Evolutionary conservation across 345 rosid species (phyloP).

Genomic region (Hypericum androsaemum): DNA sequence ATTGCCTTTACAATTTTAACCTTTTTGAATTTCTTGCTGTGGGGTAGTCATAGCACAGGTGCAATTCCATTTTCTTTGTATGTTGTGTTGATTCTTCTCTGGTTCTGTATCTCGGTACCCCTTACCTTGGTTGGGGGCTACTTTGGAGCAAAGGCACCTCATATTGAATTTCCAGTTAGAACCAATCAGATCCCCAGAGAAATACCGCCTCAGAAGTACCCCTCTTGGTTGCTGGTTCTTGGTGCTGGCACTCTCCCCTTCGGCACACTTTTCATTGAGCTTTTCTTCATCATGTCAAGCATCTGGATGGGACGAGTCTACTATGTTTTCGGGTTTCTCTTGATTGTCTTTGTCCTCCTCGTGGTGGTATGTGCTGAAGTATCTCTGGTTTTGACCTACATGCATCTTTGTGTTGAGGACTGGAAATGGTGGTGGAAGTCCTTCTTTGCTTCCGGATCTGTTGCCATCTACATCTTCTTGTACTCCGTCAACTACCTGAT

Average conservation of each 20-base stretch:
- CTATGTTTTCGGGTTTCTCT: conserved; percentile 57
- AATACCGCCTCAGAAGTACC: conserved; percentile 64
- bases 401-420: conserved; percentile 28
- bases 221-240: conserved; percentile 51
- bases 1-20: conserved; percentile 1
- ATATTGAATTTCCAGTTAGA: conserved; percentile 33
- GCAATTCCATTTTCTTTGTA: neutral
- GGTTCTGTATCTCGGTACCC: conserved; percentile 1
- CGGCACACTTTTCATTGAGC: conserved; percentile 70
- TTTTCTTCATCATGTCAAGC: conserved; percentile 70
- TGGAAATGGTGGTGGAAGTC: conserved; percentile 52
- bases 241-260: conserved; percentile 35
- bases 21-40: neutral
- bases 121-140: neutral
- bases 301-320: conserved; percentile 74
- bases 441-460: conserved; percentile 69
- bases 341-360: conserved; percentile 50
- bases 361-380: conserved; percentile 71
- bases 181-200: conserved; percentile 74
- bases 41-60: conserved; percentile 1
- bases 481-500: conserved; percentile 44
- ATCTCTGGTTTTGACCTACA: conserved; percentile 58
- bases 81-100: conserved; percentile 1
- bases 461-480: conserved; percentile 55
- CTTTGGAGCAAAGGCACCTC: neutral